Base-by-base conservation (phyloP, 106 monocot genomes). In the Hemerocallis citrina region DNA sequence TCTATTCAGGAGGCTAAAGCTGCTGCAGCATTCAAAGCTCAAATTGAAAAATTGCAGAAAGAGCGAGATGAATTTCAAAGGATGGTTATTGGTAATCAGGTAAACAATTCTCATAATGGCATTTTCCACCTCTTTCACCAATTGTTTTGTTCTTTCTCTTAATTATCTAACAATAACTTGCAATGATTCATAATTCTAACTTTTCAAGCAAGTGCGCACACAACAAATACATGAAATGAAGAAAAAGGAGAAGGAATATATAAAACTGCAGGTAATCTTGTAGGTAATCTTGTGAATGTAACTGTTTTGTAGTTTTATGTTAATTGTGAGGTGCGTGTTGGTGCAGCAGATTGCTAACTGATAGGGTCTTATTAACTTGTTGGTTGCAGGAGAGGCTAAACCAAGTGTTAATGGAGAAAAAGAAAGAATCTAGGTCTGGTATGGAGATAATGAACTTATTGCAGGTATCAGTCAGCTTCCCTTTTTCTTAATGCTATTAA, bases 61-160 rank as follows among this genome's bases (percentile, higher is more conserved):
- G 98, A 98, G 56, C 60, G 88, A 41, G 98, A 98, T 85, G 98
- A 98, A 71, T 98, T 85, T 79, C 98, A 98, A 63, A 91, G 75
- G 69, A 98, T 98, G 98, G 92, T 98, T 36, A 88, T 98, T 64
- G 98, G 98, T n/a, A 85, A 92, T 75, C 98, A 98, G 98, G 98
- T 98, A 29, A 69, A 22, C 22, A 1, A 6, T 21, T 10, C 40
- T 22, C 44, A 5, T 51, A 20, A 35, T 60, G 23, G 2, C 24
- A 1, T 7, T 21, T 45, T 24, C 52, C 19, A 29, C 28, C 28
- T 16, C 40, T 57, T 35, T 36, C 22, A 25, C 35, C 19, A 34
- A 20, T 16, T n/a, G 13, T 36, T 32, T 25, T 52, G 32, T 3
- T 36, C 1, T 52, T 25, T 55, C n/a, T n/a, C n/a, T 57, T 46